Evolutionary conservation across 2,329 filamentous ascomycete genomes (phyloP), one percentile per base, ranked within the genome.

Genomic region (Arthrinium phaeospermum): DNA sequence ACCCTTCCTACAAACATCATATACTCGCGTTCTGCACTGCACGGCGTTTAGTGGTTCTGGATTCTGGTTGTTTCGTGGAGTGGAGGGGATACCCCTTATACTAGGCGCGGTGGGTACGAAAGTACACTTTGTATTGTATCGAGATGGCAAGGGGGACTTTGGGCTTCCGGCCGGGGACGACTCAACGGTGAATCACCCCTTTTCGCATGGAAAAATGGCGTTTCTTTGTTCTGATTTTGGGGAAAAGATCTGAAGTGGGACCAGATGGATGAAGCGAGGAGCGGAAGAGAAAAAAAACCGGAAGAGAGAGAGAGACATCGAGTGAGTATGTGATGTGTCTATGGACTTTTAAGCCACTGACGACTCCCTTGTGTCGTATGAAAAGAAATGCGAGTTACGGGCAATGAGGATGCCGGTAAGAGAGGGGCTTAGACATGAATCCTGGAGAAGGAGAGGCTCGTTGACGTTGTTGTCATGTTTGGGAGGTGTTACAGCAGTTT

Each of bases 1-100:
- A 70, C 68, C 68, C 68, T 70, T 70, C 68, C 68, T 70, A 70
- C 34, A 69, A 46, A 22, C 67, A 47, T 47, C 47, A 69, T 49
- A 69, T 37, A 69, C 45, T 69, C 47, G 30, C 57, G 57, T 64
- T 64, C 57, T 70, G 68, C 68, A 70, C 68, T 44, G 49, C 14
- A 70, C 47, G 68, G 68, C 68, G 68, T 70, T 70, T 51, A 51
- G 34, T 46, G 45, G 67, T 47, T 24, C 30, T 69, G 67, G 67
- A 47, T 69, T 69, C 67, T 47, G 67, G 57, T 64, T n/a, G 34
- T 64, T 69, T 49, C 67, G 27, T 37, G 67, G 67, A 69, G 27
- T 27, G 27, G 45, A 69, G 45, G 67, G 67, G 45, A 69, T 69
- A 69, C 67, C 67, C 67, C 45, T 67, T 49, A 46, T 69, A 47